Base-by-base conservation (phyloP, 345 rosid species). In the Corchorus olitorius region DNA sequence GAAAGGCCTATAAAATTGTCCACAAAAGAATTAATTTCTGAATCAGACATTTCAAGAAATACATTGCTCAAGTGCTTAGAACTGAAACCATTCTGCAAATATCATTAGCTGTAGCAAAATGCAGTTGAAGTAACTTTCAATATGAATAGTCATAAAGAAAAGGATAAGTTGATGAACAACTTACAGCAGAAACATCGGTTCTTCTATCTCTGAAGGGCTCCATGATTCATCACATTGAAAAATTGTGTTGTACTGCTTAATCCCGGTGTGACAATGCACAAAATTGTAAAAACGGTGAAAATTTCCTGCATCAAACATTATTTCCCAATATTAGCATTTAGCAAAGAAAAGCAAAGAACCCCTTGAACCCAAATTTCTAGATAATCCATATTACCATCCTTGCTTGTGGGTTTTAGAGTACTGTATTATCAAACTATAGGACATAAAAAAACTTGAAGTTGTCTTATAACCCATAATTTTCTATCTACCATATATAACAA, bases 1-100 rank as follows among this genome's bases (percentile, higher is more conserved):
- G 3, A 22, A 82, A 84, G 41, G 52, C 82, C 87, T 48, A 39
- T 54, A 5, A 35, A 27, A 37, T 37, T 37, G 41, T n/a, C 10
- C 34, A 37, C 5, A 71, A 54, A 15, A 37, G 2, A 10, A 0
- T 2, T 8, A 65, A 65, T 8, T n/a, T 27, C 27, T 27, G 27
- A 39, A 39, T 39, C 6, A 27, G 27, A 27, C 27, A 27, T 27
- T 1, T 27, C 27, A 27, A 27, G 27, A 27, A 27, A 27, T 27
- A 1, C 27, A 27, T 27, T 27, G 27, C 27, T 27, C 27, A 27
- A 27, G 27, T 27, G 27, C 27, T 27, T 27, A 27, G 27, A 27
- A 27, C 27, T 27, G 27, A 27, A 27, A 27, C 27, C 27, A 27
- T 27, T 27, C 27, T 27, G 27, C 27, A 27, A 27, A 27, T 27